Evolutionary conservation across 495 filamentous ascomycete species (phyloP), one percentile per base, ranked within the genome.

Genomic region (Daldinia vernicosa): DNA sequence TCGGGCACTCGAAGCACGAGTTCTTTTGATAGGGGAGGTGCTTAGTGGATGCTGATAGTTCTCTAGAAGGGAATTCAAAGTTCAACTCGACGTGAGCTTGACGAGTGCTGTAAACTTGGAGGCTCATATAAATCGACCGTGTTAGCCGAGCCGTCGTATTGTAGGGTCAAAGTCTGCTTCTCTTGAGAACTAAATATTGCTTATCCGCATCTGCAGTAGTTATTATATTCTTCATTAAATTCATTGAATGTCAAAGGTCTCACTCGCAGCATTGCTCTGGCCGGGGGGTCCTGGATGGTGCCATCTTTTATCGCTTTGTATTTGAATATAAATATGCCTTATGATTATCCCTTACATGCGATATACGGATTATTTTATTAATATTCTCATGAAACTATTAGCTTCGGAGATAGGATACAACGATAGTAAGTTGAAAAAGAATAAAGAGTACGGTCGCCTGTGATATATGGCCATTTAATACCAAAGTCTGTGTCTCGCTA

Each of bases 281-380:
- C 72, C 69, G 1, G 69, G 72, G 72, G 0, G 69, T 75, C 61
- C 72, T 72, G 8, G 72, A 75, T 28, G 61, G 69, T 55, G 61
- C 63, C 60, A 72, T 32, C 52, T 40, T 61, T 39, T 24, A 7
- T 55, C 32, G 4, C 19, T 47, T 35, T 14, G 19, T 55, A 30
- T 56, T 50, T 30, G 12, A 24, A 14, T 33, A 6, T 40, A 9
- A 14, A 4, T 14, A 9, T 14, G 50, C 2, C 3, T 26, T 17
- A 45, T 17, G 6, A 3, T 43, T 35, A 17, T 58, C 12, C 32
- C 22, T 37, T n/a, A 5, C 30, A 30, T 53, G 15, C 3, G 11
- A 35, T 35, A 35, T 35, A 2, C 11, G 33, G 11, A 14, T 47
- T 47, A 11, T 47, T 24, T 24, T 1, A 22, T 4, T 24, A 12